phyloP scores from a whole-genome alignment of 305 asterid genomes.

The Plantago rigida region DNA sequence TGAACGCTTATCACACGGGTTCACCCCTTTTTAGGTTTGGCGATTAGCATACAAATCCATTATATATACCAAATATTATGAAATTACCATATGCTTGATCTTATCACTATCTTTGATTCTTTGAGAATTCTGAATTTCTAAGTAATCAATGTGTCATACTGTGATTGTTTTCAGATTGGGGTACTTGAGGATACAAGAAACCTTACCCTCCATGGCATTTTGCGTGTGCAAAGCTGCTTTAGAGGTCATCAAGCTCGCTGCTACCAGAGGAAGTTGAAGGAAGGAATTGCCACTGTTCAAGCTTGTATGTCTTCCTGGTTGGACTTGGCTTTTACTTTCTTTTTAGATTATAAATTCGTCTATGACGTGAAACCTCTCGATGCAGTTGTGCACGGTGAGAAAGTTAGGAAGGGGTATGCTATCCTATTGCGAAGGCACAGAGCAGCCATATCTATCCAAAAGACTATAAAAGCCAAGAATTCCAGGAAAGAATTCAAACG shows the following conservation, averaged over 20 bases:
- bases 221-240: constrained; percentile 92
- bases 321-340: background rate
- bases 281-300: constrained; percentile 67
- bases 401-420: constrained; percentile 60
- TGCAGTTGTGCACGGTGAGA: constrained; percentile 75
- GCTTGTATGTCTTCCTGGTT: constrained; percentile 45
- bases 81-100: no score
- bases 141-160: background rate
- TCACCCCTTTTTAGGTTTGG: no score
- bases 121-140: no score
- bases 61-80: no score
- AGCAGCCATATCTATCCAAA: constrained; percentile 76
- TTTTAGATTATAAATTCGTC: constrained; percentile 24
- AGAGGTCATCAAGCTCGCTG: constrained; percentile 93
- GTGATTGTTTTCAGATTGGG: constrained; percentile 50
- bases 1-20: no score
- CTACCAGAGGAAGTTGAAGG: constrained; percentile 43
- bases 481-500: constrained; percentile 38
- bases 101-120: no score
- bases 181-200: constrained; percentile 94
- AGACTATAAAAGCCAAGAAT: constrained; percentile 50
- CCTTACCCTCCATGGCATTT: constrained; percentile 83
- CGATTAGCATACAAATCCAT: no score
- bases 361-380: constrained; percentile 18
- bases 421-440: constrained; percentile 43